phyloP scores from a whole-genome alignment of 345 rosid genomes.

The Psidium friedrichsthalianum region DNA sequence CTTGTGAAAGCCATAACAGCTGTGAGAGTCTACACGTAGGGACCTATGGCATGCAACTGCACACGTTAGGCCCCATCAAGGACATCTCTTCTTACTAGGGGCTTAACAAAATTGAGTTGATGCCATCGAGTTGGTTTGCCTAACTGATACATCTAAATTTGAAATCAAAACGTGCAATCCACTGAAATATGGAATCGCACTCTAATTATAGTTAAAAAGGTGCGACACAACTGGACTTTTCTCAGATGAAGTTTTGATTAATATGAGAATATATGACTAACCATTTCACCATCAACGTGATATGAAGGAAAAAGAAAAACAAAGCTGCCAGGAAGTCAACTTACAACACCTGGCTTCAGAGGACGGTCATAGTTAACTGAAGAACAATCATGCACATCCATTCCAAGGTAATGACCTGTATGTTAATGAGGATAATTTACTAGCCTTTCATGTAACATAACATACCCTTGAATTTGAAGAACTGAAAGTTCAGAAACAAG shows the following conservation, averaged over 20 bases:
- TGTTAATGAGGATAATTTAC: neutral
- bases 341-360: constrained; percentile 89
- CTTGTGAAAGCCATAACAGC: neutral
- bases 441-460: neutral
- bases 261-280: neutral
- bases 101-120: neutral
- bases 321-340: constrained; percentile 6
- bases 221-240: neutral
- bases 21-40: neutral
- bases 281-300: neutral
- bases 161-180: neutral
- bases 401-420: constrained; percentile 94
- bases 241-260: neutral
- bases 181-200: neutral
- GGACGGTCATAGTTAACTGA: constrained; percentile 54
- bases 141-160: neutral
- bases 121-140: neutral
- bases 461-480: neutral
- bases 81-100: neutral
- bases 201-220: neutral
- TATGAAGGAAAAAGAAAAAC: neutral
- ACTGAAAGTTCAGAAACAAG: neutral
- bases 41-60: neutral
- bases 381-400: constrained; percentile 97
- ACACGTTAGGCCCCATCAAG: neutral